Conservation (phyloP, 805 yeast species). For the Saccharomycopsis babjevae region DNA sequence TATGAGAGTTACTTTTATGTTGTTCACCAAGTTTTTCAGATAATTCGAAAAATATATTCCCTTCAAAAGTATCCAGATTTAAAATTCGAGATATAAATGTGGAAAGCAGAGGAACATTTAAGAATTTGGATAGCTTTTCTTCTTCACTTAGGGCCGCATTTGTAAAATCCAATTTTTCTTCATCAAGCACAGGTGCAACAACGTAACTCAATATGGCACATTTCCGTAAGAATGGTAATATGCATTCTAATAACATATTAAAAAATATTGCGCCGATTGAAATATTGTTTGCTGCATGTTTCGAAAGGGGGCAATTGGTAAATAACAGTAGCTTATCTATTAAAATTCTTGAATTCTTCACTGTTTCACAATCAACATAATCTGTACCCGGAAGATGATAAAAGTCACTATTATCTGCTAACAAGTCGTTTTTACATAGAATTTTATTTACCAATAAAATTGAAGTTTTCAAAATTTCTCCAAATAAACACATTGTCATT, state of each 20-base stretch:
- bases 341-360: constrained; percentile 9
- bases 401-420: constrained; percentile 7
- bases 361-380: constrained; percentile 21
- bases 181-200: constrained; percentile 34
- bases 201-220: constrained; percentile 47
- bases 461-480: constrained; percentile 40
- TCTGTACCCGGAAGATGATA: constrained; percentile 22
- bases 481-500: constrained; percentile 38
- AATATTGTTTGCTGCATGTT: constrained; percentile 20
- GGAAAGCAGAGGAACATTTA: constrained; percentile 36
- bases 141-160: constrained; percentile 34
- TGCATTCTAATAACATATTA: constrained; percentile 44
- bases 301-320: constrained; percentile 20
- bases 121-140: constrained; percentile 39
- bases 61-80: constrained; percentile 22
- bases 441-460: constrained; percentile 21
- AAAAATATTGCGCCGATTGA: constrained; percentile 34
- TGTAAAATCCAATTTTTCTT: constrained; percentile 16
- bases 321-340: not conserved
- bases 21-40: constrained; percentile 13
- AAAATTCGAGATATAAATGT: constrained; percentile 19
- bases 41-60: constrained; percentile 10
- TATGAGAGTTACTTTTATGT: constrained; percentile 1
- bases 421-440: constrained; percentile 1
- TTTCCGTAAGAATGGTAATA: constrained; percentile 57